Conservation (phyloP, 495 filamentous ascomycete genomes). For the Penicillium daleae region DNA sequence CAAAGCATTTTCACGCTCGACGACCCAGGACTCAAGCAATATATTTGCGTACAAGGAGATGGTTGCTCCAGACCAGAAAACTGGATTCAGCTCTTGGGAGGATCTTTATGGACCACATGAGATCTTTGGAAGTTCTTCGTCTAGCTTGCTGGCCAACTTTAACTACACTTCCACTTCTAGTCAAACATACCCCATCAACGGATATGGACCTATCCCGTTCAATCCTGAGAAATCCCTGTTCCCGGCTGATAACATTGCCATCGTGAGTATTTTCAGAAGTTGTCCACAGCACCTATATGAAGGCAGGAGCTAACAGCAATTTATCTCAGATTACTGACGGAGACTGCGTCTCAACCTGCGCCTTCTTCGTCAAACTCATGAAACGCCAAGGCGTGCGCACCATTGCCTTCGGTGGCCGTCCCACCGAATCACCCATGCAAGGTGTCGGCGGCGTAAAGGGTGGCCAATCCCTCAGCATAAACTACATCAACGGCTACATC, state of each 20-base stretch:
- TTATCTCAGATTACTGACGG: conserved; percentile 53
- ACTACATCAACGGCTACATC: conserved; percentile 41
- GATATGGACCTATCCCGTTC: conserved; percentile 39
- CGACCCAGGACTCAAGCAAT: conserved; percentile 22
- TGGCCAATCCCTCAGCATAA: conserved; percentile 32
- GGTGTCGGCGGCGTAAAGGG: conserved; percentile 65
- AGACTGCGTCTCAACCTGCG: conserved; percentile 67
- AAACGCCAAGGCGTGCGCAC: conserved; percentile 59
- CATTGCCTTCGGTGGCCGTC: conserved; percentile 64
- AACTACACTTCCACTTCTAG: conserved; percentile 49
- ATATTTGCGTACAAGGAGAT: conserved; percentile 23
- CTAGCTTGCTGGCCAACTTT: conserved; percentile 52
- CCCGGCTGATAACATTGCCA: conserved; percentile 53
- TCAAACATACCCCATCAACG: conserved; percentile 38
- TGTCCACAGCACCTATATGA: neutral
- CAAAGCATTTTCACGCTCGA: conserved; percentile 33
- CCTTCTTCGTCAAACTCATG: conserved; percentile 61
- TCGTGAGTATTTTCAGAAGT: conserved; percentile 27
- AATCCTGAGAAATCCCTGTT: conserved; percentile 42
- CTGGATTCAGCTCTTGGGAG: conserved; percentile 54
- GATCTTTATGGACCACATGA: conserved; percentile 55
- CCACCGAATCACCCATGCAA: conserved; percentile 61
- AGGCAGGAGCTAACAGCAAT: neutral
- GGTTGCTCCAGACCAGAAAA: conserved; percentile 32
- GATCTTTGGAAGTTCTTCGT: conserved; percentile 47